phyloP scores from a whole-genome alignment of 352 stramenopile genomes.

The Aphanomyces euteiches region DNA sequence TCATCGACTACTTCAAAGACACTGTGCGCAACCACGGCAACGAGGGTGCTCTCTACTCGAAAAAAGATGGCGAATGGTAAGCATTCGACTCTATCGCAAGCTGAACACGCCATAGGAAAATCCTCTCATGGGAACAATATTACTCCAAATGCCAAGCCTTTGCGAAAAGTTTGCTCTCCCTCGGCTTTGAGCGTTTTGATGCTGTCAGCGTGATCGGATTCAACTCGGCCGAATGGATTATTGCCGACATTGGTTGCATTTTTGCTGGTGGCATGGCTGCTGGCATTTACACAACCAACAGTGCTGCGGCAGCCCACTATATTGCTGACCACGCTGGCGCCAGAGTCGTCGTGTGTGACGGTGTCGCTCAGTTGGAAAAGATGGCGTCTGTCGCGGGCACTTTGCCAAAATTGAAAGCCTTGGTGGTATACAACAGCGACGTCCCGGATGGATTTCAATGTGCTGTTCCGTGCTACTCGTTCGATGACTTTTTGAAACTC shows the following conservation, averaged over 20 bases:
- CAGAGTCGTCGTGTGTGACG: slow-evolving; percentile 90
- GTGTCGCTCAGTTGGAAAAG: slow-evolving; percentile 91
- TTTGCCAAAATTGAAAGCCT: slow-evolving; percentile 88
- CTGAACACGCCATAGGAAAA: slow-evolving; percentile 38
- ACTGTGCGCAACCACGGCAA: slow-evolving; percentile 16
- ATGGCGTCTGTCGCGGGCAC: slow-evolving; percentile 85
- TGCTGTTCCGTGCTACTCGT: slow-evolving; percentile 68
- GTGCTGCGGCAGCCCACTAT: slow-evolving; percentile 86
- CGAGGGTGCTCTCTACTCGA: slow-evolving; percentile 23
- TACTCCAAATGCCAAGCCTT: slow-evolving; percentile 73
- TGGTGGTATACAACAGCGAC: slow-evolving; percentile 90
- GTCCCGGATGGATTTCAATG: slow-evolving; percentile 67
- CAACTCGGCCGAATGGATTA: slow-evolving; percentile 91
- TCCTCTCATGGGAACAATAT: slow-evolving; percentile 68
- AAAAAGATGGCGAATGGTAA: slow-evolving; percentile 28
- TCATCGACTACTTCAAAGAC: slow-evolving; percentile 23
- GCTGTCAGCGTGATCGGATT: slow-evolving; percentile 88
- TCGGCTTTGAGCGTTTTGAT: slow-evolving; percentile 69
- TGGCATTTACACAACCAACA: slow-evolving; percentile 97
- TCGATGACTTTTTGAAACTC: slow-evolving; percentile 74
- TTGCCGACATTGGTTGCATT: slow-evolving; percentile 91
- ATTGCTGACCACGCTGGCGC: slow-evolving; percentile 92
- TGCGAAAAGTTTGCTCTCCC: slow-evolving; percentile 70
- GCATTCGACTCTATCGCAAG: not conserved
- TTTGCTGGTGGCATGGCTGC: slow-evolving; percentile 88